Evolutionary conservation across 129 eudicot species (phyloP).

Genomic region (Rutidosis leptorrhynchoides): DNA sequence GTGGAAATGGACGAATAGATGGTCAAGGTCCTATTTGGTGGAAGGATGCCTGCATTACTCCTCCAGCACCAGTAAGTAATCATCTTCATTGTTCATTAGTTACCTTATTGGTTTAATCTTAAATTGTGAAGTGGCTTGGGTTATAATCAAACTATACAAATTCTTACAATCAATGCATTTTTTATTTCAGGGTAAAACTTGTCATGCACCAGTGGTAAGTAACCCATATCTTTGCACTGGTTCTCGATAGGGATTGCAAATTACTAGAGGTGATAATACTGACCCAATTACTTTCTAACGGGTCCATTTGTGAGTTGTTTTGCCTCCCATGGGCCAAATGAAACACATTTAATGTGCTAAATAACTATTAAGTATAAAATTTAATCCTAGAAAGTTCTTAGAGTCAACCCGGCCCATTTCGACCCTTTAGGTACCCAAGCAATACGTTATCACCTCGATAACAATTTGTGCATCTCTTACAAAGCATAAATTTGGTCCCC

Average conservation of each 20-base stretch:
- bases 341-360: background rate
- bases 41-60: slow-evolving; percentile 46
- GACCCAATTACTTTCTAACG: background rate
- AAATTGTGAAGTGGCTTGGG: background rate
- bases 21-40: slow-evolving; percentile 70
- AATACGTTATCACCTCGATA: background rate
- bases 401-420: background rate
- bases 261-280: background rate
- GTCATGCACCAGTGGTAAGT: slow-evolving; percentile 69
- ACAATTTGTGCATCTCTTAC: too few relatives aligned
- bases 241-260: background rate
- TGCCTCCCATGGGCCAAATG: background rate
- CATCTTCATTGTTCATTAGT: background rate
- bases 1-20: slow-evolving; percentile 51
- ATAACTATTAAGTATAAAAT: background rate
- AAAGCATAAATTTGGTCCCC: too few relatives aligned
- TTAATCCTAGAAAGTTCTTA: background rate
- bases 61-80: slow-evolving; percentile 39
- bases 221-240: slow-evolving; percentile 1
- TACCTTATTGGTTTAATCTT: background rate
- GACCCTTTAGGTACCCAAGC: background rate
- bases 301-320: background rate
- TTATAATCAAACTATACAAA: background rate
- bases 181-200: slow-evolving; percentile 43
- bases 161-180: slow-evolving; percentile 7